phyloP scores from a whole-genome alignment of 1,139 yeast species.

The Sugiyamaella sp. region DNA sequence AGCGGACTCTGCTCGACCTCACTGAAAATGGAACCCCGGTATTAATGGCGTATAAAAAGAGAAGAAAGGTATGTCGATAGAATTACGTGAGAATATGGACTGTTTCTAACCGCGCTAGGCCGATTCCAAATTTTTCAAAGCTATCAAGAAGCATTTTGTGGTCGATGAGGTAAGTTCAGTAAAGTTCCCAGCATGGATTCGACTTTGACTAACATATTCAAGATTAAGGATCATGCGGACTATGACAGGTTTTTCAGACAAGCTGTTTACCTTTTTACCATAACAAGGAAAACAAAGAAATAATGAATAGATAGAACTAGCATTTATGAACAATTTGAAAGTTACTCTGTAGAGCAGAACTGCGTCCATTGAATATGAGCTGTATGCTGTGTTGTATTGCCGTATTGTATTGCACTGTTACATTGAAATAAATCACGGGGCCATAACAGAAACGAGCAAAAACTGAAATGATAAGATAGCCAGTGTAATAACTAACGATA shows the following conservation, averaged over 20 bases:
- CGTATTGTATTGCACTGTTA: too few relatives aligned
- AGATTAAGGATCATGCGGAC: constrained; percentile 46
- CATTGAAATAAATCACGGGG: too few relatives aligned
- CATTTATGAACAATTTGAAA: too few relatives aligned
- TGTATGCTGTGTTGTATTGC: too few relatives aligned
- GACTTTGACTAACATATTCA: constrained; percentile 7
- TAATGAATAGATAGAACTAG: neutral
- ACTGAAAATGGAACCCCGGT: constrained; percentile 48
- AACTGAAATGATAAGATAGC: too few relatives aligned
- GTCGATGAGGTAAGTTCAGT: constrained; percentile 38
- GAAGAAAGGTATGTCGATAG: constrained; percentile 47
- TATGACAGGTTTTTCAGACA: constrained; percentile 43
- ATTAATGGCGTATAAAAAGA: constrained; percentile 54
- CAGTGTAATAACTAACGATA: too few relatives aligned
- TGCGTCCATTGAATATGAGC: too few relatives aligned
- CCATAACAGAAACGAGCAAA: too few relatives aligned
- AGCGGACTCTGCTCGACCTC: constrained; percentile 51
- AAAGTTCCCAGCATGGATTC: neutral
- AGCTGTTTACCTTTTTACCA: constrained; percentile 49
- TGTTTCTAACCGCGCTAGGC: constrained; percentile 43
- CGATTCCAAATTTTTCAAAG: constrained; percentile 52
- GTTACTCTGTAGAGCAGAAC: too few relatives aligned
- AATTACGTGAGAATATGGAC: neutral
- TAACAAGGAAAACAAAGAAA: constrained; percentile 37
- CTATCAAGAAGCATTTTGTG: constrained; percentile 45